Percentiles rank a stretch among this genome's conserved stretches.
These are phyloP conservation scores for Triticum dicoccoides DNA, from an alignment of 176 grass and related monocot genomes.

Conservation along the genomic window DNA sequence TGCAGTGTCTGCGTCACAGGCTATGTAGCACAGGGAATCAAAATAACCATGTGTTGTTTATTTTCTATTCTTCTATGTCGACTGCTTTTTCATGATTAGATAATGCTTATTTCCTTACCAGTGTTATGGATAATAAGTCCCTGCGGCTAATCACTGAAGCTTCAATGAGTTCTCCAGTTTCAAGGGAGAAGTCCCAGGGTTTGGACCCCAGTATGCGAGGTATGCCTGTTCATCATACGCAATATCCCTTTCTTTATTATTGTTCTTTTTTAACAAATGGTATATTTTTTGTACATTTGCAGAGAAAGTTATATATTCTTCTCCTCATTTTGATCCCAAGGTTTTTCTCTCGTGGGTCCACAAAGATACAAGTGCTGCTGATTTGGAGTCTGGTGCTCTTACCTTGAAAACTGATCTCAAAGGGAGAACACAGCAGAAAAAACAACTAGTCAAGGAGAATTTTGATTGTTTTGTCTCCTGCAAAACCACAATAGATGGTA, in stretches of 20 bases:
- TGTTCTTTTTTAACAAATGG: conserved; percentile 18
- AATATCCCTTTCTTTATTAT: conserved; percentile 16
- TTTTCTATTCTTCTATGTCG: conserved; percentile 7
- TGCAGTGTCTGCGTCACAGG: conserved; percentile 6
- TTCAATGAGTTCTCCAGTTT: conserved; percentile 84
- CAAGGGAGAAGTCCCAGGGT: conserved; percentile 78
- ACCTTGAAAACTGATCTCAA: conserved; percentile 98
- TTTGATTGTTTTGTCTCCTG: conserved; percentile 99
- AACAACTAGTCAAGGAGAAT: conserved; percentile 99
- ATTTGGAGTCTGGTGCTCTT: conserved; percentile 93
- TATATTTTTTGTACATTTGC: conserved; percentile 38
- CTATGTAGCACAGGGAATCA: conserved; percentile 12
- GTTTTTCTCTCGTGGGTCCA: conserved; percentile 89
- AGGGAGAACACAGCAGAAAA: conserved; percentile 97
- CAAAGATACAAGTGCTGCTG: conserved; percentile 92
- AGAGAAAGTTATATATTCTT: conserved; percentile 97
- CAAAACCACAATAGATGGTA: conserved; percentile 99
- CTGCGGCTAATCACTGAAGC: conserved; percentile 83
- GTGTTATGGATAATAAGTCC: conserved; percentile 96
- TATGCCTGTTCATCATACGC: conserved; percentile 37
- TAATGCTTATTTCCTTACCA: conserved; percentile 42
- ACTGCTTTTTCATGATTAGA: conserved; percentile 18
- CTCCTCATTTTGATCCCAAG: conserved; percentile 94
- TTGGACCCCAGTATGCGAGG: conserved; percentile 85
- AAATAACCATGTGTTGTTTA: conserved; percentile 16